These are phyloP conservation scores for Oropetium thomaeum DNA, from an alignment of 176 grass and related monocot genomes.

Conservation along the genomic window DNA sequence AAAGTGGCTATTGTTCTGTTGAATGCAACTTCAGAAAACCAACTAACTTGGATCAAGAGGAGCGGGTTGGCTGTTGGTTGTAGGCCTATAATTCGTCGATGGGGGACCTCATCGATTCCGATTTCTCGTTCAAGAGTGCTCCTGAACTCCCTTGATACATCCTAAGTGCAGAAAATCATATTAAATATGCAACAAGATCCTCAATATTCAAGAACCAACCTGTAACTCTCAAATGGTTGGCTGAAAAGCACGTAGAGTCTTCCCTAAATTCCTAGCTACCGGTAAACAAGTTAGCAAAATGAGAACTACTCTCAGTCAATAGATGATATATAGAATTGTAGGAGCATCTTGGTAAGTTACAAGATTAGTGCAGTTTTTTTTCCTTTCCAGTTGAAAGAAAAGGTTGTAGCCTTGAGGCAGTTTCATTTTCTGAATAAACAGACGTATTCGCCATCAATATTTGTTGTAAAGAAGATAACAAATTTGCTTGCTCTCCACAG, in stretches of 20 bases:
- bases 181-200: conserved; percentile 6
- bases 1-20: neutral
- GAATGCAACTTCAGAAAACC: conserved; percentile 10
- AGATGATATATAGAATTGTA: too few relatives aligned
- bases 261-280: conserved; percentile 87
- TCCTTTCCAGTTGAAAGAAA: too few relatives aligned
- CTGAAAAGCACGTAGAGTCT: conserved; percentile 91
- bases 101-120: conserved; percentile 76
- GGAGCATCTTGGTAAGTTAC: too few relatives aligned
- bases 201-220: conserved; percentile 37
- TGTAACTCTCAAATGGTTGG: conserved; percentile 94
- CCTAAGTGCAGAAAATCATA: conserved; percentile 41
- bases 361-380: too few relatives aligned
- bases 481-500: too few relatives aligned
- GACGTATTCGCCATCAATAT: too few relatives aligned
- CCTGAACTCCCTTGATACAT: conserved; percentile 96
- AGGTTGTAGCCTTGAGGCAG: too few relatives aligned
- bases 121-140: conserved; percentile 94
- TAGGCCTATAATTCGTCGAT: conserved; percentile 52
- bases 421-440: too few relatives aligned
- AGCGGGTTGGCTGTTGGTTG: conserved; percentile 52
- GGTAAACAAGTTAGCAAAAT: conserved; percentile 34
- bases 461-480: too few relatives aligned
- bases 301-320: neutral
- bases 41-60: conserved; percentile 57